Conservation (phyloP, 345 rosid species). For the Eucalyptus paniculata region DNA sequence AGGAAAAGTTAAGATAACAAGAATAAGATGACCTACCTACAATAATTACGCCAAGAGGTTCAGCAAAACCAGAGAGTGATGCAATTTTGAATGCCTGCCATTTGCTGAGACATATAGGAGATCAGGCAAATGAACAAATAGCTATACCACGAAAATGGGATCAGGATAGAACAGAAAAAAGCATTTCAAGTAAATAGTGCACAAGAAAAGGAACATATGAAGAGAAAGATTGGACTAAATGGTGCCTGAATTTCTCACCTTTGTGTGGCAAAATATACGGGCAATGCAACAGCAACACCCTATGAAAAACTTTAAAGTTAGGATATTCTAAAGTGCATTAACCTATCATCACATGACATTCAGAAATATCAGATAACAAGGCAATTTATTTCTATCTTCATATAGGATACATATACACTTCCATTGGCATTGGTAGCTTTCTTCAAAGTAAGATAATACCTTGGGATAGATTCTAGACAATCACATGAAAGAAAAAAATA, state of each 20-base stretch:
- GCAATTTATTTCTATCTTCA: neutral
- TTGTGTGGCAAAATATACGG: conserved; percentile 90
- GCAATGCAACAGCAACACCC: conserved; percentile 99
- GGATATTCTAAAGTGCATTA: neutral
- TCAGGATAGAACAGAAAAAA: neutral
- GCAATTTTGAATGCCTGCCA: conserved; percentile 99
- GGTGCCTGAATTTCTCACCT: conserved; percentile 35
- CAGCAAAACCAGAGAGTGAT: conserved; percentile 91
- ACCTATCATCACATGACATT: neutral
- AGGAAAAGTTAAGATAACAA: neutral
- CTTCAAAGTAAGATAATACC: neutral
- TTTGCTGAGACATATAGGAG: conserved; percentile 49
- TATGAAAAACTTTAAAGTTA: neutral
- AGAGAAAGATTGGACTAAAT: neutral
- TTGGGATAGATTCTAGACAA: neutral
- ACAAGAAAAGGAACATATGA: neutral
- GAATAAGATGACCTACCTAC: conserved; percentile 47
- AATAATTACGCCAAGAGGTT: conserved; percentile 90
- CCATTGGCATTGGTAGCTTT: neutral
- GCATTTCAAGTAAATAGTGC: neutral
- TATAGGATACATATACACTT: neutral
- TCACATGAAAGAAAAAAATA: neutral
- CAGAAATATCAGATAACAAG: neutral
- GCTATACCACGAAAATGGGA: neutral
- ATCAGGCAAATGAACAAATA: neutral